phyloP scores from a whole-genome alignment of 2,329 filamentous ascomycete genomes.

The Clonostachys byssicola region DNA sequence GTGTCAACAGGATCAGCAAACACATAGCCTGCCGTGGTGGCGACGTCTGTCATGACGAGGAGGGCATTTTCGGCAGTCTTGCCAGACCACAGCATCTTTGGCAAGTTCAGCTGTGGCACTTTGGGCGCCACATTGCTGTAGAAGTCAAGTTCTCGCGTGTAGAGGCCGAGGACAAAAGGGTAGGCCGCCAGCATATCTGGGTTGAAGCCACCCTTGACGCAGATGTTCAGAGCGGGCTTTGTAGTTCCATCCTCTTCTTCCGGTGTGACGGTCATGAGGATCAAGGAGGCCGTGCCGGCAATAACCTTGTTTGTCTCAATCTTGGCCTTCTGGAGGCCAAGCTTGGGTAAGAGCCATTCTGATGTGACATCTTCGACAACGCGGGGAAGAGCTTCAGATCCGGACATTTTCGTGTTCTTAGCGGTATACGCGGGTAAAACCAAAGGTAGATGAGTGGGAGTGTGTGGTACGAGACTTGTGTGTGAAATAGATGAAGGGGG shows the following conservation, averaged over 20 bases:
- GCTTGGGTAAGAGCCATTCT: neutral
- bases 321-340: neutral
- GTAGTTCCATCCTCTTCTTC: conserved; percentile 8
- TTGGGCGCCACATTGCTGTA: conserved; percentile 24
- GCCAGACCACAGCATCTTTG: too few species aligned
- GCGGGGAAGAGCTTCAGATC: neutral
- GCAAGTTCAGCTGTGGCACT: conserved; percentile 12
- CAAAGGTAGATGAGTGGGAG: too few species aligned
- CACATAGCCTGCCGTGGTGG: conserved; percentile 15
- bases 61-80: conserved; percentile 30
- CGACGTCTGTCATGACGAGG: conserved; percentile 28
- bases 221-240: conserved; percentile 10
- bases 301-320: neutral
- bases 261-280: conserved; percentile 18
- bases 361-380: neutral
- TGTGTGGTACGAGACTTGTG: too few species aligned
- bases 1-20: conserved; percentile 21
- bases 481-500: too few species aligned
- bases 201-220: conserved; percentile 31
- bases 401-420: too few species aligned
- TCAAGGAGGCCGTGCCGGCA: conserved; percentile 17
- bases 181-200: conserved; percentile 22
- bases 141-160: conserved; percentile 28
- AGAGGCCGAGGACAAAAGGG: conserved; percentile 20
- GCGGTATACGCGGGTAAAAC: too few species aligned